Conservation (phyloP, 495 filamentous ascomycete genomes). For the Aspergillus haitiensis region DNA sequence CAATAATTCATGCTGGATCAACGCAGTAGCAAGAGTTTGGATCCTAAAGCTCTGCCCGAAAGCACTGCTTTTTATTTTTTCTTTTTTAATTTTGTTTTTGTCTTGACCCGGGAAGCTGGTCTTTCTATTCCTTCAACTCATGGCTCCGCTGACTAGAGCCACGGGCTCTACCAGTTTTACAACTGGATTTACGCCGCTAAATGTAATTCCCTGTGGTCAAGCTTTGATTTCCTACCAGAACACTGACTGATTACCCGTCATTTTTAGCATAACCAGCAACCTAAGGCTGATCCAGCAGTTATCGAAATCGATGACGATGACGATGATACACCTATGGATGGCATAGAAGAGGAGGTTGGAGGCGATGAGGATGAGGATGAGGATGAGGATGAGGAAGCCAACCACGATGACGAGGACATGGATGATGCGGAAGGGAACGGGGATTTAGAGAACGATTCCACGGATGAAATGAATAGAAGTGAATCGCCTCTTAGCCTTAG, state of each 20-base stretch:
- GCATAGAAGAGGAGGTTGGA: conserved; percentile 31
- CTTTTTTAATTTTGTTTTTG: no score
- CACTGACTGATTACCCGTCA: conserved; percentile 16
- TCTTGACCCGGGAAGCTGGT: conserved; percentile 8
- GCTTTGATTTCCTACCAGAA: conserved; percentile 6
- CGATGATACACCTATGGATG: conserved; percentile 32
- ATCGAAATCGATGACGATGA: conserved; percentile 46
- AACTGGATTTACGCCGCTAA: conserved; percentile 28
- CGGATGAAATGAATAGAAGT: conserved; percentile 23
- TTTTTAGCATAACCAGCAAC: conserved; percentile 22
- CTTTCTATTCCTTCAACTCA: conserved; percentile 20
- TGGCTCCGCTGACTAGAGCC: conserved; percentile 30
- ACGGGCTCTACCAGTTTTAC: conserved; percentile 21
- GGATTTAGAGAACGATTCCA: conserved; percentile 23
- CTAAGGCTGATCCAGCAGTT: conserved; percentile 35
- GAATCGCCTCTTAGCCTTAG: conserved; percentile 26
- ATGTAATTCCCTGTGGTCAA: conserved; percentile 29
- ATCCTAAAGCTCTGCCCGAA: conserved; percentile 12
- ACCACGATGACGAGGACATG: conserved; percentile 32
- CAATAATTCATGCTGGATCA: conserved; percentile 22
- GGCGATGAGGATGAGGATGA: conserved; percentile 21
- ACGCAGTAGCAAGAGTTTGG: conserved; percentile 16
- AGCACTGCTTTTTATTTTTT: background rate
- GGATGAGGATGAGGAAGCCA: conserved; percentile 22
- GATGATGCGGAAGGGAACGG: conserved; percentile 28